Evolutionary conservation across 1,284 basidiomycete genomes (phyloP).

Genomic region (Cerioporus squamosus): DNA sequence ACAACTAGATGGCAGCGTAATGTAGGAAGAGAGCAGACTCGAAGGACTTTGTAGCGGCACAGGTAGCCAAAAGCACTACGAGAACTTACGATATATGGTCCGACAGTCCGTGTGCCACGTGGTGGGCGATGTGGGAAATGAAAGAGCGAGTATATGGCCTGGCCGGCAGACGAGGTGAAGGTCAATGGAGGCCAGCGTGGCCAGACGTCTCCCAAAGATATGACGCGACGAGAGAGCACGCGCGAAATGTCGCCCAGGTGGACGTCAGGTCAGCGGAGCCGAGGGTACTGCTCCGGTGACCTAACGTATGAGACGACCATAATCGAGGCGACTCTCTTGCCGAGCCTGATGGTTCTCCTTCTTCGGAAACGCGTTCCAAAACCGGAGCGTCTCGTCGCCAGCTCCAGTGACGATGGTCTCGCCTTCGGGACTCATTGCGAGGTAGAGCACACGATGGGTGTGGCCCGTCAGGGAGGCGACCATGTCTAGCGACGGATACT

Average conservation of each 20-base stretch:
- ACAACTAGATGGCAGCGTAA: constrained; percentile 27
- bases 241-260: neutral
- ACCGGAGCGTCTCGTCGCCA: constrained; percentile 95
- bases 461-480: constrained; percentile 96
- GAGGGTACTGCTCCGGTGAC: neutral
- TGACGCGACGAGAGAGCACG: too few species aligned
- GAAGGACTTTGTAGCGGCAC: constrained; percentile 16
- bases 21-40: constrained; percentile 12
- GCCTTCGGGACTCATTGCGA: constrained; percentile 96
- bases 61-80: constrained; percentile 22
- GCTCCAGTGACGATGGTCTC: constrained; percentile 98
- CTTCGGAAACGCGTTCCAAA: constrained; percentile 94
- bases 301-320: constrained; percentile 65
- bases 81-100: constrained; percentile 25
- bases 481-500: constrained; percentile 92
- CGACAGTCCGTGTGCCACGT: constrained; percentile 8
- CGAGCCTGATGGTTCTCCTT: constrained; percentile 51
- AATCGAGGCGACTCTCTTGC: constrained; percentile 61
- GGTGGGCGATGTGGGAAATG: neutral
- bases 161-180: constrained; percentile 9
- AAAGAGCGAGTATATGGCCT: constrained; percentile 5
- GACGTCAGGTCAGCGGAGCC: constrained; percentile 14
- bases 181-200: too few species aligned
- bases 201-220: too few species aligned
- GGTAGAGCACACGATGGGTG: constrained; percentile 92